Evolutionary conservation across 2,329 filamentous ascomycete species (phyloP), one percentile per base, ranked within the genome.

Genomic region (Microdochium trichocladiopsis): DNA sequence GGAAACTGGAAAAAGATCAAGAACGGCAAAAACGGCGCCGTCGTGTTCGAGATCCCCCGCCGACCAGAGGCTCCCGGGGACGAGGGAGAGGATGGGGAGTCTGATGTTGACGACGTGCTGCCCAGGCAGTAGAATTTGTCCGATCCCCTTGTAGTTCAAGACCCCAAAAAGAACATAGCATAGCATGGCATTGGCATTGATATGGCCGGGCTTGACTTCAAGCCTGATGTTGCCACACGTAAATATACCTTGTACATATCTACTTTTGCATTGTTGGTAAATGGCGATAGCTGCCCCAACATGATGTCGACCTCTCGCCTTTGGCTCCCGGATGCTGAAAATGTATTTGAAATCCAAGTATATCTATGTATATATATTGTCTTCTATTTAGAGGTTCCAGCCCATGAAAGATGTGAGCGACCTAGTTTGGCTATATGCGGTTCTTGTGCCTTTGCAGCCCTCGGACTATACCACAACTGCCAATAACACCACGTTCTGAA

Each of bases 41-140:
- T 94, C 23, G 79, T 96, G 10, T 95, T 96, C 64, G 91, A 96
- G 66, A 82, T 96, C 31, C 81, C 87, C 14, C 68, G 60, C 55
- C 56, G 57, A 9, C 50, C 18, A 59, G 53, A 51, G 24, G 60
- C 56, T n/a, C 70, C 73, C 51, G 71, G 68, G 21, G 61, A 62
- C 49, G 62, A 64, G 25, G 62, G 65, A 48, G 57, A 62, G n/a
- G 53, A 52, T 49, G 52, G 53, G 37, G 50, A 56, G 51, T 51
- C 31, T 28, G 47, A 48, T 28, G 47, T 25, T 3, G 23, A 25
- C 9, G 23, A n/a, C 4, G 47, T 18, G 47, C 8, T 18, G 47
- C 3, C 16, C 6, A 48, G 47, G 47, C 4, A n/a, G 47, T 9
- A 28, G n/a, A n/a, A n/a, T n/a, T n/a, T n/a, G n/a, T n/a, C n/a